Base-by-base conservation (phyloP, 1,139 yeast genomes). In the Komagataea norvegica region DNA sequence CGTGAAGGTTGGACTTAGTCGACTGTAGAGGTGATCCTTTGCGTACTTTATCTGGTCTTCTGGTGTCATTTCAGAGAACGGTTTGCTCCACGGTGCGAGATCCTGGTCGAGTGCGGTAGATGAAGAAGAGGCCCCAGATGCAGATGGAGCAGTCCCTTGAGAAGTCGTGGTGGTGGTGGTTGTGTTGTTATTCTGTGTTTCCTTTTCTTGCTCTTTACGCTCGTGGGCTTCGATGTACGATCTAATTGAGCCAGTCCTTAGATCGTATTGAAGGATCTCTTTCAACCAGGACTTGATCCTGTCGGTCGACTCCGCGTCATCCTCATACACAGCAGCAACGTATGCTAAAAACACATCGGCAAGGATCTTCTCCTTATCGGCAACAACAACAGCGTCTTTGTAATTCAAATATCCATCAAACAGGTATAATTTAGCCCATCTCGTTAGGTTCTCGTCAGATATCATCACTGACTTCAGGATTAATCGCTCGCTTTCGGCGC, bases 331-430 rank as follows among this genome's bases (percentile, higher is more conserved):
- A 0, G 93, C 97, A 5, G 95, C 97, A 27, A 89, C 70, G 53
- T 88, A 89, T 0, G 96, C 96, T 60, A 89, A 96, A 58, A 89
- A 85, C 1, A 83, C 72, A 62, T 85, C 94, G 0, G 94, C 89
- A 51, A 69, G 67, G 6, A 31, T 19, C 5, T 8, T 8, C 11
- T 25, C 19, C 8, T 25, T 17, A 20, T 25, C 15, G 6, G 9
- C 9, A 10, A 11, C 15, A 7, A 5, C 9, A 10, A 11, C 8
- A 7, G 10, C 8, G 9, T 13, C 14, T 14, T 9, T 25, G 13
- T 25, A 5, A 14, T 19, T 31, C 29, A 31, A 20, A 6, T 20
- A 24, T 9, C 16, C 3, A 26, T 21, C 36, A 33, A 33, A 33
- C 1, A 14, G 6, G 13, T 33, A 33, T 8, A 11, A 7, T 8